Percentiles rank a stretch among this genome's conserved stretches.
These are phyloP conservation scores for Yamadazyma diospyri DNA, from an alignment of 1,139 yeast genomes.

Conservation along the genomic window DNA sequence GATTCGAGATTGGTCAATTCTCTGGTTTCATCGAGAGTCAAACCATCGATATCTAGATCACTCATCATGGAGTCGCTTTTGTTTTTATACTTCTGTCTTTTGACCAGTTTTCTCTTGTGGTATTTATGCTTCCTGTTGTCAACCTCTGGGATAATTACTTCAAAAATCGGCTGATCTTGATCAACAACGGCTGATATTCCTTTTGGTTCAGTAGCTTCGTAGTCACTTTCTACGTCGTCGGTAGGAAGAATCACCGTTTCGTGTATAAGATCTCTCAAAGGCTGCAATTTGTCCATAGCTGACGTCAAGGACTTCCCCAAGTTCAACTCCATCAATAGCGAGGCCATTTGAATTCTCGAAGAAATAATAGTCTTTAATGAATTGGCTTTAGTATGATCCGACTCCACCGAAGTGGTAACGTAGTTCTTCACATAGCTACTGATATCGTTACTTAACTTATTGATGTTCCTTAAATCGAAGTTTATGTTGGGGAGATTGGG, in stretches of 20 bases:
- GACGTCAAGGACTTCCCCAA: constrained; percentile 49
- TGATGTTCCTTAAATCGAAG: constrained; percentile 8
- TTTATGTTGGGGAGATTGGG: constrained; percentile 9
- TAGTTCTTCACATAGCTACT: constrained; percentile 9
- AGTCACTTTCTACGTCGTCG: constrained; percentile 30
- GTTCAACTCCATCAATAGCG: constrained; percentile 48
- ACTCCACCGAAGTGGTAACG: constrained; percentile 3
- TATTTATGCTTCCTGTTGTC: constrained; percentile 9
- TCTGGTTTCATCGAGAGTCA: constrained; percentile 32
- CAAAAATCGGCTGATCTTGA: constrained; percentile 44
- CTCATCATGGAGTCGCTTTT: constrained; percentile 18
- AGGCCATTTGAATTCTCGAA: constrained; percentile 46
- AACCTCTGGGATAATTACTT: constrained; percentile 45
- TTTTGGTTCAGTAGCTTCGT: constrained; percentile 44
- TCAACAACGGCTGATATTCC: constrained; percentile 52
- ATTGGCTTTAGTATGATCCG: constrained; percentile 7
- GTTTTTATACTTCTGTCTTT: constrained; percentile 2
- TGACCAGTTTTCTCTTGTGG: constrained; percentile 9
- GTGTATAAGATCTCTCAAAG: constrained; percentile 49
- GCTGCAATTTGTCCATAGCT: constrained; percentile 56
- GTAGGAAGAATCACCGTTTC: constrained; percentile 50
- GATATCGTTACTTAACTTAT: constrained; percentile 13
- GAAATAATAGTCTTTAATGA: constrained; percentile 32
- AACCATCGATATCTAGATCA: constrained; percentile 38
- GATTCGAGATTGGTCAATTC: constrained; percentile 38